phyloP scores from a whole-genome alignment of 2,329 filamentous ascomycete species.

The Trichoderma sp. region DNA sequence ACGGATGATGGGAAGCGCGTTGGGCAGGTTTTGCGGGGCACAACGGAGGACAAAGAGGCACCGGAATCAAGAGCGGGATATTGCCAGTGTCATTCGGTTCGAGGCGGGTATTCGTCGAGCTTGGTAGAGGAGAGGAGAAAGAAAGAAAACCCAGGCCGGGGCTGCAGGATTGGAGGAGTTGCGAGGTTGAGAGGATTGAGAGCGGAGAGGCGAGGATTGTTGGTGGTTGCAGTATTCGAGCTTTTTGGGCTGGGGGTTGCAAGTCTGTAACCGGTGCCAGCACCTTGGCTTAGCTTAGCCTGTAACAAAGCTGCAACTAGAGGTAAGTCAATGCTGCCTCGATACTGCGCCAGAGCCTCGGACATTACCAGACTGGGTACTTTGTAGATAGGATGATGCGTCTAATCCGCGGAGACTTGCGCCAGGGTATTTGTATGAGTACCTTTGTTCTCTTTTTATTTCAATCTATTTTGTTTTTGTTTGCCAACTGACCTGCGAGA shows the following conservation, averaged over 20 bases:
- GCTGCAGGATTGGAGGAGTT: neutral
- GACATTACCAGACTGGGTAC: neutral
- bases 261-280: neutral
- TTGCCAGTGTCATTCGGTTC: neutral
- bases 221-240: neutral
- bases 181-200: neutral
- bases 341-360: neutral
- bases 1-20: slow-evolving; percentile 8
- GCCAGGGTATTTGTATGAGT: neutral
- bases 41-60: neutral
- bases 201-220: neutral
- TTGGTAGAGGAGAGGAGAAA: too few relatives aligned
- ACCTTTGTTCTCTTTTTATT: neutral
- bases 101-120: neutral
- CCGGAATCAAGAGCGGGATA: neutral
- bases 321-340: neutral
- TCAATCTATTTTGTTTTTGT: neutral
- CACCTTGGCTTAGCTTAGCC: neutral
- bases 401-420: neutral
- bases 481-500: neutral
- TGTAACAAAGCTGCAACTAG: neutral
- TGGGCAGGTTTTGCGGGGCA: slow-evolving; percentile 16
- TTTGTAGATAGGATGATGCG: neutral
- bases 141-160: neutral
- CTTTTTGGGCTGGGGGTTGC: neutral